These are phyloP conservation scores for Ogataea kodamae DNA, from an alignment of 805 yeast species.

Conservation along the genomic window DNA sequence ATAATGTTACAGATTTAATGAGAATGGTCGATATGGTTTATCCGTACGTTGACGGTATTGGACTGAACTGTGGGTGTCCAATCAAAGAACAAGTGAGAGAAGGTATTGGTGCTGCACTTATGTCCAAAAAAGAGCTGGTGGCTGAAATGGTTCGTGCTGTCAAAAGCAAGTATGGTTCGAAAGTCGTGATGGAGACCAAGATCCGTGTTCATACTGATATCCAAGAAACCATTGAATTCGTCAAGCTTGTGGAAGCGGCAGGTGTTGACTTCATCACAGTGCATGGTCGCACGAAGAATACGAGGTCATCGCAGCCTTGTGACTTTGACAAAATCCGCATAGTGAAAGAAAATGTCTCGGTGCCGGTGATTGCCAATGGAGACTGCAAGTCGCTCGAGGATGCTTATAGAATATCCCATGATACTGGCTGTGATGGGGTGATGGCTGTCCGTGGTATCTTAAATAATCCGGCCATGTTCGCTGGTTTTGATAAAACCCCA, in stretches of 20 bases:
- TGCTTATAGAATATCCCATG: constrained; percentile 54
- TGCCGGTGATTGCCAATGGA: constrained; percentile 97
- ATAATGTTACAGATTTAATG: constrained; percentile 75
- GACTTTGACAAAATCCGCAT: constrained; percentile 75
- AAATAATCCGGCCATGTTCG: constrained; percentile 82
- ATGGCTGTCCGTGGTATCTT: constrained; percentile 94
- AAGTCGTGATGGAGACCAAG: constrained; percentile 82
- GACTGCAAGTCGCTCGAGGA: constrained; percentile 75
- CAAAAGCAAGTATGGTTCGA: constrained; percentile 66
- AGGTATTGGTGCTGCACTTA: constrained; percentile 95
- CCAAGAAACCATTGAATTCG: constrained; percentile 69
- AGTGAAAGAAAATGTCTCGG: constrained; percentile 51
- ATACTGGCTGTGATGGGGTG: constrained; percentile 83
- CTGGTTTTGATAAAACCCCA: constrained; percentile 70
- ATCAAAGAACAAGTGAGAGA: constrained; percentile 91
- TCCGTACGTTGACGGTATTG: constrained; percentile 90
- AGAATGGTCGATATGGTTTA: constrained; percentile 85
- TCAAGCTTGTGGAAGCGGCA: constrained; percentile 68
- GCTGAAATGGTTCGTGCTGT: constrained; percentile 82
- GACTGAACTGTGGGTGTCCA: constrained; percentile 97
- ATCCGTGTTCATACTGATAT: constrained; percentile 82
- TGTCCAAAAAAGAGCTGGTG: constrained; percentile 77
- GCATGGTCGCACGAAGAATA: constrained; percentile 85
- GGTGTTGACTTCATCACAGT: constrained; percentile 95
- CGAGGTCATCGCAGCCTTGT: constrained; percentile 81